Percentiles rank a stretch among this genome's conserved stretches.
These are phyloP conservation scores for Claviceps quebecensis DNA, from an alignment of 2,329 filamentous ascomycete genomes.

Conservation along the genomic window DNA sequence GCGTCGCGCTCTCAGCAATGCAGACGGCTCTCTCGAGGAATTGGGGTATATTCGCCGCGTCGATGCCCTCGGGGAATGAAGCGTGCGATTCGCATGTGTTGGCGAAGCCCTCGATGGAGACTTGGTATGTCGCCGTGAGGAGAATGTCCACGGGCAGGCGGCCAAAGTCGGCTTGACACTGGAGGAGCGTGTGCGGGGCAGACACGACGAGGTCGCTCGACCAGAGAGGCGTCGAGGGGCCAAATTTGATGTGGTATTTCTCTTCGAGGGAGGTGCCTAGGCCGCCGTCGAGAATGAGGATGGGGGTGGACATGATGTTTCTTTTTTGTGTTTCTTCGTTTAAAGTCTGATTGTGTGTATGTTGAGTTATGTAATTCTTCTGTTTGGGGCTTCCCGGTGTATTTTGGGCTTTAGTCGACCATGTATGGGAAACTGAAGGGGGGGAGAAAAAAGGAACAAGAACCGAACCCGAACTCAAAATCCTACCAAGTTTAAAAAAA, in stretches of 20 bases:
- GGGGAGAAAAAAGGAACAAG: no score
- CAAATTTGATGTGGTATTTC: conserved; percentile 38
- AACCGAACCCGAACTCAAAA: no score
- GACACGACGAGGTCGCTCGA: conserved; percentile 51
- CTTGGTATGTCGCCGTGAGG: conserved; percentile 55
- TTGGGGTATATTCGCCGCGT: conserved; percentile 21
- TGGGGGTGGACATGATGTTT: neutral
- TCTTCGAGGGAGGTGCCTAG: conserved; percentile 53
- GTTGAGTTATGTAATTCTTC: no score
- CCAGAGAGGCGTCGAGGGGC: conserved; percentile 45
- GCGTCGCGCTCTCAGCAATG: conserved; percentile 25
- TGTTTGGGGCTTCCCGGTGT: no score
- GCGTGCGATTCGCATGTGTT: conserved; percentile 26
- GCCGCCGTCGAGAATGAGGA: conserved; percentile 46
- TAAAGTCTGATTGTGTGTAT: no score
- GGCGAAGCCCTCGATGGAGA: conserved; percentile 41
- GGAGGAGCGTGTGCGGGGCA: conserved; percentile 33
- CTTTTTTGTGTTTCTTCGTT: neutral
- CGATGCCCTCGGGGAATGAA: conserved; percentile 29
- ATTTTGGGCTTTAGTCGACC: no score
- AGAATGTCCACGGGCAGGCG: conserved; percentile 45
- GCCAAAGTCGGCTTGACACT: conserved; percentile 43
- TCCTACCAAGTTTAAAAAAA: no score
- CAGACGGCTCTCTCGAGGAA: conserved; percentile 30
- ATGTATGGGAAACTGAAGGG: no score